These are phyloP conservation scores for Tolypocladium ovalisporum DNA, from an alignment of 2,329 filamentous ascomycete species.

Conservation along the genomic window DNA sequence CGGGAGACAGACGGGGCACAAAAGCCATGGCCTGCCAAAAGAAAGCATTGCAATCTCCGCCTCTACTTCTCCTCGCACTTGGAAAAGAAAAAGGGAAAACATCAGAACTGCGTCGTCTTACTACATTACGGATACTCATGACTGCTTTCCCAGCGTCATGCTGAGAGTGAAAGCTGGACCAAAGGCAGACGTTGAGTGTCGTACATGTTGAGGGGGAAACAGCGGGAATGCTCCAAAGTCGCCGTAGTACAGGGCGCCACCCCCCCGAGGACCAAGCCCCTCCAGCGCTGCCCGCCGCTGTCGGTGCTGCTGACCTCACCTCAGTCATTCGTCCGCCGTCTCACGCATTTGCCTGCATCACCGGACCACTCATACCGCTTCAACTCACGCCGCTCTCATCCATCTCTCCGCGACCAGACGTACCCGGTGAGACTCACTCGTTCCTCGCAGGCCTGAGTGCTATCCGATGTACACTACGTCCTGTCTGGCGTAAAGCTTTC, in stretches of 20 bases:
- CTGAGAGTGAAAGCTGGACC: not conserved
- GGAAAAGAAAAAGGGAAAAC: not conserved
- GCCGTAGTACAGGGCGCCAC: not conserved
- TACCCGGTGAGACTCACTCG: not conserved
- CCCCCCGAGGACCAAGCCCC: not conserved
- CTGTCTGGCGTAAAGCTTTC: not conserved
- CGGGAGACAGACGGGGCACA: no score
- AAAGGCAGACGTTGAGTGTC: not conserved
- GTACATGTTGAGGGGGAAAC: not conserved
- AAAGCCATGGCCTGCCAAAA: not conserved
- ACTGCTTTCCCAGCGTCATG: not conserved
- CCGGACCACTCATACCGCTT: not conserved
- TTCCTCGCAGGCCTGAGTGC: not conserved
- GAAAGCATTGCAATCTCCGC: not conserved
- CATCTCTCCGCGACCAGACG: not conserved
- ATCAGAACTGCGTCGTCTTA: not conserved
- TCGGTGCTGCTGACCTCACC: not conserved
- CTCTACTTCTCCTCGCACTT: not conserved
- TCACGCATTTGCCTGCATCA: not conserved
- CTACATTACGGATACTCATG: no score
- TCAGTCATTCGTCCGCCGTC: not conserved
- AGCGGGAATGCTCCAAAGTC: not conserved
- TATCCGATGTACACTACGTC: not conserved
- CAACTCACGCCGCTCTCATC: no score
- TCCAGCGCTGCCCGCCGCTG: not conserved